phyloP scores from a whole-genome alignment of 176 grass and related monocot species.

The Aechmea fasciata region DNA sequence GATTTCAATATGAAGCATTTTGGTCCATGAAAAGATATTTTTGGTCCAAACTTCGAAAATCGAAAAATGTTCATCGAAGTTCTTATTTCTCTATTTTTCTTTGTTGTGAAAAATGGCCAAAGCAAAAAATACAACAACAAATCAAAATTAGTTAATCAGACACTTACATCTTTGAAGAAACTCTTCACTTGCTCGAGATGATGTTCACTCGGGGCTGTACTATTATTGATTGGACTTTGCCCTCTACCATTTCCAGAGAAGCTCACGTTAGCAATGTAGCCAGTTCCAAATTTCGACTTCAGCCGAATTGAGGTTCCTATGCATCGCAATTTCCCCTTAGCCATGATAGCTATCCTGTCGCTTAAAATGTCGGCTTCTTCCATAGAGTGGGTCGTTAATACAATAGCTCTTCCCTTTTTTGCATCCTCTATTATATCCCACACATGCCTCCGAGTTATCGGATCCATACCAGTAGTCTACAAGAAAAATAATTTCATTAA shows the following conservation, averaged over 20 bases:
- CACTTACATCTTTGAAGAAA: slow-evolving; percentile 83
- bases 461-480: slow-evolving; percentile 98
- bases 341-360: slow-evolving; percentile 95
- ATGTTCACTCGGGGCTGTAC: slow-evolving; percentile 22
- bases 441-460: slow-evolving; percentile 91
- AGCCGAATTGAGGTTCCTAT: slow-evolving; percentile 93
- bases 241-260: slow-evolving; percentile 47
- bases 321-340: slow-evolving; percentile 85
- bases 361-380: slow-evolving; percentile 94
- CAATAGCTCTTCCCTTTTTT: slow-evolving; percentile 94
- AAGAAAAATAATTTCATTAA: slow-evolving; percentile 3
- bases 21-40: too few species aligned
- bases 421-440: slow-evolving; percentile 98
- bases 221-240: slow-evolving; percentile 35
- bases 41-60: too few species aligned
- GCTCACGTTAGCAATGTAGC: slow-evolving; percentile 82
- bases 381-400: slow-evolving; percentile 98
- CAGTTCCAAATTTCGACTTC: slow-evolving; percentile 89
- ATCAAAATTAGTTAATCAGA: not conserved
- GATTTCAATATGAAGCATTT: too few species aligned
- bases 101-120: too few species aligned
- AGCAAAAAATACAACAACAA: too few species aligned
- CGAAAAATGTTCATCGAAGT: too few species aligned
- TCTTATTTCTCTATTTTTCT: too few species aligned
- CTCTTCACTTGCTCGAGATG: slow-evolving; percentile 56